Evolutionary conservation across 495 filamentous ascomycete genomes (phyloP), one percentile per base, ranked within the genome.

Genomic region (Aspergillus wentii): DNA sequence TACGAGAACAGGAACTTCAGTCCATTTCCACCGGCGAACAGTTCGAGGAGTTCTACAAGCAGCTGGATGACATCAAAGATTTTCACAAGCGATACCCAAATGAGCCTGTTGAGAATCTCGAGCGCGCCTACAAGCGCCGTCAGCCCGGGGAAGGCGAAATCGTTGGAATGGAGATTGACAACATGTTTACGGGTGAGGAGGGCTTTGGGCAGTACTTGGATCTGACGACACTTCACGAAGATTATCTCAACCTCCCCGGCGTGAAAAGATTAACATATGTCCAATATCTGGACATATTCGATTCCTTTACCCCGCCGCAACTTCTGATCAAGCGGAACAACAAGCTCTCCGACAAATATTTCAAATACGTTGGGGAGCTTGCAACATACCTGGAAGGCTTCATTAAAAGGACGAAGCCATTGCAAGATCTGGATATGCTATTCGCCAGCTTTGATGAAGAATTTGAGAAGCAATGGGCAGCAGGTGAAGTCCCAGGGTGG

Each of bases 101-200:
- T 58, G 88, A 95, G 54, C 90, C 84, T 2, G 86, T 94, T 18
- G 94, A 97, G 59, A 95, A 97, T 53, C 78, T 96, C 9, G 92
- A 98, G 65, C 74, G 80, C 40, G 87, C 89, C 41, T 97, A 98
- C 63, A 84, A 87, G 62, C 82, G 81, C 27, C 78, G 73, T 35
- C 76, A 77, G 19, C 73, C 80, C 5, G 81, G 66, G 2, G 78
- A 83, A 29, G 80, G 83, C 23, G 86, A 89, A 23, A 50, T 59
- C 16, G 55, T 69, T 13, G 66, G 68, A 1, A 74, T 71, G 45
- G 78, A 90, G 30, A 79, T 95, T 38, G 89, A 96, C 48, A 79
- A 74, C 36, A 85, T 95, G 82, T 98, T 97, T 56, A 92, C 88
- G 1, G 94, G 92, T 14, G 92, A 97, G 62, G 92, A 98, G 59